These are phyloP conservation scores for Cinnamomum chago DNA, from an alignment of 164 flowering plant species.

Conservation along the genomic window DNA sequence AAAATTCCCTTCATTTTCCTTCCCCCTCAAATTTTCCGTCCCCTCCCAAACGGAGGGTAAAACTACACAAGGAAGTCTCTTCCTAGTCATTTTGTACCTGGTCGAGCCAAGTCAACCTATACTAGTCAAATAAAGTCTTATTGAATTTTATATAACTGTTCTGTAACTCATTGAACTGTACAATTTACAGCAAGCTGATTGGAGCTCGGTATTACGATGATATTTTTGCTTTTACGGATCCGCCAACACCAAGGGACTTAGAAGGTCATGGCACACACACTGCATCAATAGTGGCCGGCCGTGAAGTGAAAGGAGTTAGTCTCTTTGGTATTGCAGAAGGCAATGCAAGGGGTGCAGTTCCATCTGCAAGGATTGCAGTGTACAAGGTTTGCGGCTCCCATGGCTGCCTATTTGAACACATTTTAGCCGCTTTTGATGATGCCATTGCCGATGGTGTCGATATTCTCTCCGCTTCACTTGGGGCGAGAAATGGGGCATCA, in stretches of 20 bases:
- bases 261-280: slow-evolving; percentile 88
- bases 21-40: no score
- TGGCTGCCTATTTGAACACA: slow-evolving; percentile 62
- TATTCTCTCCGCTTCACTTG: slow-evolving; percentile 65
- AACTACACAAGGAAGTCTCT: background rate
- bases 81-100: background rate
- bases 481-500: slow-evolving; percentile 27
- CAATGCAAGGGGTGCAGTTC: slow-evolving; percentile 71
- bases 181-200: slow-evolving; percentile 34
- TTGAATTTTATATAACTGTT: background rate
- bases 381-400: slow-evolving; percentile 76
- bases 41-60: no score
- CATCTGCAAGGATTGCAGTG: slow-evolving; percentile 62
- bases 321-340: slow-evolving; percentile 67
- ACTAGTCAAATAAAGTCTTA: background rate
- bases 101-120: background rate
- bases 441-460: slow-evolving; percentile 85
- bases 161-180: background rate
- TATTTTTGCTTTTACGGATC: background rate
- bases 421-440: slow-evolving; percentile 74
- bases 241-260: slow-evolving; percentile 19
- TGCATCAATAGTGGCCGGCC: slow-evolving; percentile 69
- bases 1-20: no score
- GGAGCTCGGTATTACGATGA: slow-evolving; percentile 32
- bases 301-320: slow-evolving; percentile 36